These are phyloP conservation scores for Arctostaphylos glauca DNA, from an alignment of 148 eudicot genomes.

Conservation along the genomic window DNA sequence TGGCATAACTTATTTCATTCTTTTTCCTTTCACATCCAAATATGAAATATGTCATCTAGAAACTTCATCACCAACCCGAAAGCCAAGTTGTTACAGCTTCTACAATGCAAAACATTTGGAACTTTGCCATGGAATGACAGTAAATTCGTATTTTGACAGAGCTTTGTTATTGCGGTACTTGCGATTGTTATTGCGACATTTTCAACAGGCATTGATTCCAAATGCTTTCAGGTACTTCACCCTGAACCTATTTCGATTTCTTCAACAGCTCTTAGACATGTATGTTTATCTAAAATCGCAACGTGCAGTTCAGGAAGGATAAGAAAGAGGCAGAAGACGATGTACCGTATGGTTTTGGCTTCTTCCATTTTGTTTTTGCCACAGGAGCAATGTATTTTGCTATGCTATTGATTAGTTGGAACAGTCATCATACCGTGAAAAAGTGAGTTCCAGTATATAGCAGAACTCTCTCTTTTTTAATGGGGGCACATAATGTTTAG, in stretches of 20 bases:
- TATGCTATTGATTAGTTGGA: constrained; percentile 85
- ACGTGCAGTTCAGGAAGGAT: constrained; percentile 57
- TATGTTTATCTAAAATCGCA: neutral
- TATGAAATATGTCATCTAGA: too few species aligned
- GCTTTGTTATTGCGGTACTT: constrained; percentile 69
- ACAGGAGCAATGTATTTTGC: constrained; percentile 90
- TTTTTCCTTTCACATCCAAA: neutral
- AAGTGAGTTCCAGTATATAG: constrained; percentile 40
- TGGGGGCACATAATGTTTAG: neutral
- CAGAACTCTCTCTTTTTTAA: neutral
- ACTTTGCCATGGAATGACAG: constrained; percentile 18
- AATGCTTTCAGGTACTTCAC: constrained; percentile 71
- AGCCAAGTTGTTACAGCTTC: neutral
- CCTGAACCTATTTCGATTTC: neutral
- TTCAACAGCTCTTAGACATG: neutral
- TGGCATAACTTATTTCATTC: neutral
- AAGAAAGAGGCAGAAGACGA: constrained; percentile 54
- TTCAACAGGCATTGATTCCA: constrained; percentile 86
- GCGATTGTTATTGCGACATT: constrained; percentile 88
- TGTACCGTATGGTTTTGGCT: constrained; percentile 80
- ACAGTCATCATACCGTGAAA: constrained; percentile 62
- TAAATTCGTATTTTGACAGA: constrained; percentile 41
- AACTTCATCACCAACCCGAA: neutral
- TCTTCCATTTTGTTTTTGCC: constrained; percentile 88
- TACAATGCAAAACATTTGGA: neutral